Percentiles rank a stretch among this genome's conserved stretches.
Evolutionary conservation across 768 basidiomycete species (phyloP).

Genomic region (Nidula microcarpa): DNA sequence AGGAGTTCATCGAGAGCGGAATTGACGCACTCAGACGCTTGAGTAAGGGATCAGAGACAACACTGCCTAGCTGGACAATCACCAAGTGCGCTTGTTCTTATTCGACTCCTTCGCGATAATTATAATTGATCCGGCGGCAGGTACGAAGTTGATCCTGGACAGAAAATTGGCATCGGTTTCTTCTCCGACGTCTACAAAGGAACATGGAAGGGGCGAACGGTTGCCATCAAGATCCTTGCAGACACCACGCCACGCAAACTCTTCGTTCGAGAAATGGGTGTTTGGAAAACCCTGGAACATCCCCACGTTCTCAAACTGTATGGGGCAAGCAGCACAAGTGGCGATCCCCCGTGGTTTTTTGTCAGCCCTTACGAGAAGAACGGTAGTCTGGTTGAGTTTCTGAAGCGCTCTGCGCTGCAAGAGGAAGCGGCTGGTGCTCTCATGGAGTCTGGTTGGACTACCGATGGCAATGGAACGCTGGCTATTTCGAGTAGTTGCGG

Average conservation of each 20-base stretch:
- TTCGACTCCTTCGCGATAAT: background rate
- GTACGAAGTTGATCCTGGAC: slow-evolving; percentile 67
- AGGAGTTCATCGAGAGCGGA: slow-evolving; percentile 63
- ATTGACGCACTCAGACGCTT: slow-evolving; percentile 65
- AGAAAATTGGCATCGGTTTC: slow-evolving; percentile 63
- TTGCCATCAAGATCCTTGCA: slow-evolving; percentile 71
- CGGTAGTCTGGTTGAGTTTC: slow-evolving; percentile 56
- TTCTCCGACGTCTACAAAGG: slow-evolving; percentile 75
- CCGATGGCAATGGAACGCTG: slow-evolving; percentile 5
- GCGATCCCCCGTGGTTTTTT: slow-evolving; percentile 69
- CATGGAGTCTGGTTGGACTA: slow-evolving; percentile 5
- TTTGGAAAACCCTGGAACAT: slow-evolving; percentile 67
- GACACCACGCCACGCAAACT: slow-evolving; percentile 53
- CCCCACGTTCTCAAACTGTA: slow-evolving; percentile 66
- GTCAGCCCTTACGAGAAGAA: slow-evolving; percentile 69
- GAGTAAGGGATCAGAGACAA: slow-evolving; percentile 33
- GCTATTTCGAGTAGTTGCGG: background rate
- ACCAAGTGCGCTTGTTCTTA: slow-evolving; percentile 38
- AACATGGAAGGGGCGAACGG: slow-evolving; percentile 57
- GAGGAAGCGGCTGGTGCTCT: slow-evolving; percentile 1
- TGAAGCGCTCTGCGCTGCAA: slow-evolving; percentile 33
- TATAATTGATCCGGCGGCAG: slow-evolving; percentile 20
- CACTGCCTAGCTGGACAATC: slow-evolving; percentile 69
- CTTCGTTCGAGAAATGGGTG: slow-evolving; percentile 63
- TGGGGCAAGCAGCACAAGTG: slow-evolving; percentile 68